Evolutionary conservation across 78 protist species (phyloP), one percentile per base, ranked within the genome.

Genomic region (Andalucia godoyi): DNA sequence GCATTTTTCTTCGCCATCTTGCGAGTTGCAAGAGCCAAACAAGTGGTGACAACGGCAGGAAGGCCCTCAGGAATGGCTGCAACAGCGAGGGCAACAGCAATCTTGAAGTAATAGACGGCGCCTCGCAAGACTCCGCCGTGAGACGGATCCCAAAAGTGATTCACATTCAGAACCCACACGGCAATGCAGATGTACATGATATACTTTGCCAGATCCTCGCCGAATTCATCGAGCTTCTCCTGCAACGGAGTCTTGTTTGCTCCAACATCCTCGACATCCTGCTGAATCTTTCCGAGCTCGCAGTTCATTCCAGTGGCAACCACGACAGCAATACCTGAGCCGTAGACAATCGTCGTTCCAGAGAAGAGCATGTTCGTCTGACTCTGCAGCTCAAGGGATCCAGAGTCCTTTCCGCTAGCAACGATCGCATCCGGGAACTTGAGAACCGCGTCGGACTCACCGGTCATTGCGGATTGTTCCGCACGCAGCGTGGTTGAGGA

Each of bases 21-120:
- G 17, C 36, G 7, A 10, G 80, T 80, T 18, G 93, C 89, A 25
- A 92, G 59, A 12, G 97, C 79, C 23, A 93, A 79, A 57, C 85
- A 57, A n/a, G 70, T 63, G 5, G 97, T 85, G 34, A 92, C 82
- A 5, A 85, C 86, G 23, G 92, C 80, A 17, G 90, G 90, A 6
- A 95, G 90, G 8, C 99, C 98, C 57, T 95, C 98, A 29, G 96
- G 96, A 23, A 93, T 84, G 39, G 79, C 88, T 17, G 95, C 93
- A 27, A 93, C 91, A 8, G 86, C 92, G 39, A 91, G 70, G 37
- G 88, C 83, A 23, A 91, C 86, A n/a, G 87, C 90, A 36, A 66
- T 59, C 67, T 69, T 76, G 77, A 77, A 74, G 70, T 71, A 79
- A 52, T 74, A 74, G 49, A 86, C 27, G 32, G 49, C 17, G 1